A percentile compares a stretch with the other conserved stretches of the same genome.
phyloP scores from a whole-genome alignment of 176 grass and related monocot genomes.

The Raddia distichophylla region DNA sequence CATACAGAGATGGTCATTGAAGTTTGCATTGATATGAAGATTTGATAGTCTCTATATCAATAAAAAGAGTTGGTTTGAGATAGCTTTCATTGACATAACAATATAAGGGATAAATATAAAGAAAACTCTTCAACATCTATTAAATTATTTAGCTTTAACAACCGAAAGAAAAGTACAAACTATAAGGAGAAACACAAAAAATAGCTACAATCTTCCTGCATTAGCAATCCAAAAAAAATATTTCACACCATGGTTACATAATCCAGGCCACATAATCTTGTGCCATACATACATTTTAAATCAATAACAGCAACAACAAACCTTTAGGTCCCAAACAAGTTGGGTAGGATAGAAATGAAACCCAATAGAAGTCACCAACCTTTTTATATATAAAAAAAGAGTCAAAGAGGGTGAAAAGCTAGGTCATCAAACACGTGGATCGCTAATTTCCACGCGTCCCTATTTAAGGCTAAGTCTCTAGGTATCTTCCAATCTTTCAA shows the following conservation, averaged over 20 bases:
- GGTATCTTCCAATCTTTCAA: no score
- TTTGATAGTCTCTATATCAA: slow-evolving; percentile 82
- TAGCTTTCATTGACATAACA: slow-evolving; percentile 23
- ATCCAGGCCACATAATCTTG: background rate
- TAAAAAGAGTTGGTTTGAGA: slow-evolving; percentile 4
- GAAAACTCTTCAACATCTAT: background rate
- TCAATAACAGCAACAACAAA: no score
- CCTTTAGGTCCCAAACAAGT: no score
- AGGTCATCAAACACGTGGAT: no score
- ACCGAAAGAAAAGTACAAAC: background rate
- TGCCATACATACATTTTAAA: background rate
- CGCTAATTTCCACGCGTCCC: no score
- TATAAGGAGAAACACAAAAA: background rate
- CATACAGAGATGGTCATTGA: slow-evolving; percentile 97
- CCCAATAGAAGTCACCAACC: no score
- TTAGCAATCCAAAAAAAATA: background rate
- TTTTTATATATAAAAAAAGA: no score
- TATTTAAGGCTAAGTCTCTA: no score
- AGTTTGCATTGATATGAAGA: slow-evolving; percentile 90
- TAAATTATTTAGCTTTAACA: background rate
- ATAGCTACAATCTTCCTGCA: background rate
- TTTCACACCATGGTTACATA: slow-evolving; percentile 4
- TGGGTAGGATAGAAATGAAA: no score
- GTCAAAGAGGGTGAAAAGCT: no score
- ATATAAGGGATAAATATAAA: slow-evolving; percentile 28